phyloP scores from a whole-genome alignment of 805 yeast genomes.

The Starmerella bombicola region DNA sequence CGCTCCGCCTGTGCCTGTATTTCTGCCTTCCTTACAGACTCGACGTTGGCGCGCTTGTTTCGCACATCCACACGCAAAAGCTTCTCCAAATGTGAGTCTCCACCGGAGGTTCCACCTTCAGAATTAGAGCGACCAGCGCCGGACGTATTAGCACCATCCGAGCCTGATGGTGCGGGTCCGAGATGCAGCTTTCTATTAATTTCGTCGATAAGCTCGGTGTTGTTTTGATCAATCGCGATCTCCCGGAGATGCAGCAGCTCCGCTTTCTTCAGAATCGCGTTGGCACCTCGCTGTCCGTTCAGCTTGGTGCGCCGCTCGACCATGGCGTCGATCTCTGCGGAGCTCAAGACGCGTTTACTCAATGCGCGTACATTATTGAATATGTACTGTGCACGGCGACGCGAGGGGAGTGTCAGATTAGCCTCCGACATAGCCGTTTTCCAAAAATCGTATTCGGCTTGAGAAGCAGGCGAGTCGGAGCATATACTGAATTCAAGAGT shows the following conservation, averaged over 20 bases:
- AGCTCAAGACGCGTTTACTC: constrained; percentile 53
- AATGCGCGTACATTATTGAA: constrained; percentile 49
- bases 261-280: constrained; percentile 65
- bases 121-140: not conserved
- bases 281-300: constrained; percentile 49
- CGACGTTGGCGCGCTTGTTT: constrained; percentile 70
- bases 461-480: constrained; percentile 62
- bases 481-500: constrained; percentile 66
- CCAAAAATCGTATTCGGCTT: constrained; percentile 65
- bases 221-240: constrained; percentile 47
- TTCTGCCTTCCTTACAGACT: constrained; percentile 70
- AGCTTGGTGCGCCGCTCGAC: constrained; percentile 58
- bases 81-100: constrained; percentile 6
- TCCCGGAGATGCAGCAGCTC: constrained; percentile 59
- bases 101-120: not conserved
- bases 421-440: constrained; percentile 47
- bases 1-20: constrained; percentile 46
- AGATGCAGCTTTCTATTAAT: constrained; percentile 27
- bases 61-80: constrained; percentile 52
- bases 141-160: not conserved
- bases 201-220: constrained; percentile 25
- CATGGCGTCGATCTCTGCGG: constrained; percentile 62
- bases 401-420: constrained; percentile 45
- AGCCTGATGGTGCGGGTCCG: not conserved
- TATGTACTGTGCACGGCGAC: constrained; percentile 53